Evolutionary conservation across 176 grass and related monocot species (phyloP).

Genomic region (Dactylis glomerata): DNA sequence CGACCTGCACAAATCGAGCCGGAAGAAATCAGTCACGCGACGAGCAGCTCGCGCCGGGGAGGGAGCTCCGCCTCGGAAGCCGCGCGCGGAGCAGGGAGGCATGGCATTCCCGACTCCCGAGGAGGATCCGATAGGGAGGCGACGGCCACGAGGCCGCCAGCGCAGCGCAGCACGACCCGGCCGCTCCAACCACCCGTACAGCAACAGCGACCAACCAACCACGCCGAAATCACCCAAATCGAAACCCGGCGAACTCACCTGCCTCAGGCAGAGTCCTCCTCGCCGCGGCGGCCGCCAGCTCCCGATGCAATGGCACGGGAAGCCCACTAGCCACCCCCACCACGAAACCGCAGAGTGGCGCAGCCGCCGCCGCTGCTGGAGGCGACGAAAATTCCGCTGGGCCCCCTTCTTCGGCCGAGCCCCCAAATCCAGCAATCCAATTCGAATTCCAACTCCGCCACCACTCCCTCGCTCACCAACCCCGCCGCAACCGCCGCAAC

Average conservation of each 20-base stretch:
- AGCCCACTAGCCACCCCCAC: not conserved
- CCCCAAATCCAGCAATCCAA: not conserved
- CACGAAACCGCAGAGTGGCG: not conserved
- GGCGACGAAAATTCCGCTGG: not conserved
- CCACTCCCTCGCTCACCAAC: not conserved
- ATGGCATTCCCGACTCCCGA: conserved; percentile 35
- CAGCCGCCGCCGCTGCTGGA: not conserved
- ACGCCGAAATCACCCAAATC: conserved; percentile 20
- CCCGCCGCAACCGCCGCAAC: not conserved
- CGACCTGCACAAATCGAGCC: conserved; percentile 43
- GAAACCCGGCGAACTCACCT: conserved; percentile 34
- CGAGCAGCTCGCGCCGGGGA: not conserved
- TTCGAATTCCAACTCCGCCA: conserved; percentile 33
- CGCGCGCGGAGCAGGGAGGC: not conserved
- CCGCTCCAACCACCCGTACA: conserved; percentile 24
- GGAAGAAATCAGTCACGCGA: not conserved
- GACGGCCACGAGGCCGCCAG: conserved; percentile 5
- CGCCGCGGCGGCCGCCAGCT: not conserved
- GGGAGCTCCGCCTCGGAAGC: not conserved
- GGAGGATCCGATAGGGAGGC: conserved; percentile 28
- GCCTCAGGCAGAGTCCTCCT: not conserved
- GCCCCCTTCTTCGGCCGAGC: not conserved
- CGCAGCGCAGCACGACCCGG: not conserved
- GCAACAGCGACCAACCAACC: conserved; percentile 26
- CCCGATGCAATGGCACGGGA: conserved; percentile 22